phyloP scores from a whole-genome alignment of 2,329 filamentous ascomycete genomes.

The Ophiostoma tasmaniense region DNA sequence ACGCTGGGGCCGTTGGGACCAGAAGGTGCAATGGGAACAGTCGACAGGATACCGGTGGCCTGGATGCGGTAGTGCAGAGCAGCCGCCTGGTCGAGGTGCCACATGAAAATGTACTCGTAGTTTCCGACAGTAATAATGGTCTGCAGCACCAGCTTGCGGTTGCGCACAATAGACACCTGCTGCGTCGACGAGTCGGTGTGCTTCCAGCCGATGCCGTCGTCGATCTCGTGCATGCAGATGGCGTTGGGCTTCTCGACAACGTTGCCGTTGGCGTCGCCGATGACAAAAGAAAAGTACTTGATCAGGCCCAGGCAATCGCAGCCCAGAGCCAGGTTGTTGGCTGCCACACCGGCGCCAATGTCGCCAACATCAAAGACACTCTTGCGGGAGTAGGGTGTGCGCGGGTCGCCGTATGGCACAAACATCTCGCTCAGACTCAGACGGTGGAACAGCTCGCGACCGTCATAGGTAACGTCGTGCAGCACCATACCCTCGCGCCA shows the following conservation, averaged over 20 bases:
- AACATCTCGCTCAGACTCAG: constrained; percentile 62
- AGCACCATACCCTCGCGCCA: constrained; percentile 61
- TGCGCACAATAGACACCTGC: constrained; percentile 46
- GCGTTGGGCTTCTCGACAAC: constrained; percentile 32
- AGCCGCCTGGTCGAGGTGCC: constrained; percentile 51
- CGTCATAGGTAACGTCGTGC: constrained; percentile 57
- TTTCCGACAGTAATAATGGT: constrained; percentile 60
- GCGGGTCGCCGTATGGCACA: constrained; percentile 55
- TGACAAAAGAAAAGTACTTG: constrained; percentile 39
- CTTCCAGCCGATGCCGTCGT: constrained; percentile 63
- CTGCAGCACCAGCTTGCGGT: constrained; percentile 55
- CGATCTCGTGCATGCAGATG: constrained; percentile 61
- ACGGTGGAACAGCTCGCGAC: constrained; percentile 53
- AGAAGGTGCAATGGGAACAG: constrained; percentile 29
- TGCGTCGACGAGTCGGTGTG: constrained; percentile 58
- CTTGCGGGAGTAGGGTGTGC: constrained; percentile 58
- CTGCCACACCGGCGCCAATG: constrained; percentile 54
- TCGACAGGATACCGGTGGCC: constrained; percentile 58
- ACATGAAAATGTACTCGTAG: constrained; percentile 54
- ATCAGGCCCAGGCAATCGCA: constrained; percentile 63
- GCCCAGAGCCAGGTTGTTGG: constrained; percentile 59
- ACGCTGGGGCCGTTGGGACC: constrained; percentile 42
- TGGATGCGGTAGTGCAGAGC: constrained; percentile 53
- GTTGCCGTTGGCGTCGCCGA: constrained; percentile 36
- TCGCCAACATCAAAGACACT: constrained; percentile 67